Conservation (phyloP, 2,329 filamentous ascomycete species). For the Monosporascus sp. region DNA sequence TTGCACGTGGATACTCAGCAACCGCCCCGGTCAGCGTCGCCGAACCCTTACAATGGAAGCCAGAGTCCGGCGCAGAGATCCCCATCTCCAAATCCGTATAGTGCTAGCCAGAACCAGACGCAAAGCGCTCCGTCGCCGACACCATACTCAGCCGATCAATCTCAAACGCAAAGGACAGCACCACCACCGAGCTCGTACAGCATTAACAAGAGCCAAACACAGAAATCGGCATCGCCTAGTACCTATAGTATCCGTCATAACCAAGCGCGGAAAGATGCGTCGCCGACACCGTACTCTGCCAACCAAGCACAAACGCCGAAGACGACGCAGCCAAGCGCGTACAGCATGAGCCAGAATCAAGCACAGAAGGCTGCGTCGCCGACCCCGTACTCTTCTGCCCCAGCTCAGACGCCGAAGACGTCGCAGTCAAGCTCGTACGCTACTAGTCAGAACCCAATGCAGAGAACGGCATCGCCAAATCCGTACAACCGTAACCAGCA, state of each 20-base stretch:
- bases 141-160: background rate
- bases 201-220: background rate
- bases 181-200: background rate
- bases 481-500: conserved; percentile 18
- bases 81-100: conserved; percentile 49
- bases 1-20: conserved; percentile 42
- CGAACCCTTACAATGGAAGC: background rate
- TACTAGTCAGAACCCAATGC: conserved; percentile 4
- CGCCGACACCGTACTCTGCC: background rate
- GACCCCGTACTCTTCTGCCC: background rate
- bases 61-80: conserved; percentile 32
- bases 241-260: background rate
- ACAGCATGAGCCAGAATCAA: background rate
- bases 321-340: conserved; percentile 1
- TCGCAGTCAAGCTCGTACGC: conserved; percentile 8
- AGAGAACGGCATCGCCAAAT: conserved; percentile 16
- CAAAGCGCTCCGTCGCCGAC: background rate
- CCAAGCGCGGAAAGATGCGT: background rate
- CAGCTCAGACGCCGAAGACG: background rate
- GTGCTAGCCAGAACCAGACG: conserved; percentile 22
- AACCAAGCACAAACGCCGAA: background rate
- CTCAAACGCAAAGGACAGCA: background rate
- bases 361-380: background rate
- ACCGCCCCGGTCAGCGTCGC: conserved; percentile 14
- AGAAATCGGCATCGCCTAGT: background rate